Base-by-base conservation (phyloP, 768 basidiomycete genomes). In the Suillus hirtellus region DNA sequence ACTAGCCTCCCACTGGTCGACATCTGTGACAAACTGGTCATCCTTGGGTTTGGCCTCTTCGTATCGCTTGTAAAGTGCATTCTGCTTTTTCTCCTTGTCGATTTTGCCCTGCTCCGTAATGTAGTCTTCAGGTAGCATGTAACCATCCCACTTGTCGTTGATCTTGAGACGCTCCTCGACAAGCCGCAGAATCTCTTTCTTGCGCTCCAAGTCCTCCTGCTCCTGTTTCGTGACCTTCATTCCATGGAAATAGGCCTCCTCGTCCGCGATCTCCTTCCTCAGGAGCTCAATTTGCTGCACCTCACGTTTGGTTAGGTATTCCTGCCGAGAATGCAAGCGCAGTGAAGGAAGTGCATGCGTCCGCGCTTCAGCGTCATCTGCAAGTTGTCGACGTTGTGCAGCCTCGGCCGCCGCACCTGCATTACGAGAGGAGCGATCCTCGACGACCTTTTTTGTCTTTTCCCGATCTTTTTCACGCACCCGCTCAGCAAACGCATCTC, bases 71-170 rank as follows among this genome's bases (percentile, higher is more conserved):
- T 97, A 98, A 59, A 99, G 76, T 0, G 91, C 95, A 67, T 90
- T 90, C 73, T 95, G 87, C 72, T 97, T 95, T 78, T 93, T 94
- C 82, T 97, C 95, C 78, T 88, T 90, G 83, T 99, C 96, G 64
- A 99, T 95, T 78, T 96, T 97, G 35, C 97, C 97, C 74, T 98
- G 95, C 70, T 96, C 96, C 0, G 97, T 99, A 69, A 99, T 84
- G 73, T 99, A 99, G 75, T 99, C 97, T 68, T 99, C 97, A 0
- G 97, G 97, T 49, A 99, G 84, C 77, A 90, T 89, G 73, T 99
- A 99, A 9, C 96, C 96, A 65, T 99, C 97, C 78, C 84, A 93
- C 66, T 92, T 94, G 79, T 99, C 97, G 75, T 94, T 92, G 62
- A 99, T 97, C 71, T 89, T 90, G 66, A 96, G 81, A 35, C 96